These are phyloP conservation scores for Microascus cirrosus DNA, from an alignment of 2,329 filamentous ascomycete species.

Conservation along the genomic window DNA sequence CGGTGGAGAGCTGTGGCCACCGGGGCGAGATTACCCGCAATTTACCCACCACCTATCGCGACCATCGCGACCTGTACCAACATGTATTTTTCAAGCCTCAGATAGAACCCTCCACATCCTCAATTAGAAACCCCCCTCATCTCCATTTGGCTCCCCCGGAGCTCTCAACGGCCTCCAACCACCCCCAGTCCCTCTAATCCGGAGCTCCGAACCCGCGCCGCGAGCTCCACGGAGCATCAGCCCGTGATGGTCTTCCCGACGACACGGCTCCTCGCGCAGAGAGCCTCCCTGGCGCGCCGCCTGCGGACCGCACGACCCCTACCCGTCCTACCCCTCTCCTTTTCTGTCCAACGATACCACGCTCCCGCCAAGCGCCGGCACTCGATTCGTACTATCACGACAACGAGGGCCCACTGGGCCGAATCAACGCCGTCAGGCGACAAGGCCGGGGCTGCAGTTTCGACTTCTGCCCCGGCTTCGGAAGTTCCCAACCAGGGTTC, in stretches of 20 bases:
- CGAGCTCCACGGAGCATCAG: not conserved
- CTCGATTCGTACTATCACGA: not conserved
- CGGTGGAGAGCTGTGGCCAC: not conserved
- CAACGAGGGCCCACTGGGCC: not conserved
- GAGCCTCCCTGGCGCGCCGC: not conserved
- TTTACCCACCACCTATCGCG: not conserved
- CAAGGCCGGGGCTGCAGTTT: not conserved
- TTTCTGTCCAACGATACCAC: not conserved
- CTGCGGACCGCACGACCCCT: no score
- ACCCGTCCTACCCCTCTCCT: not conserved
- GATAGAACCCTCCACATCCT: not conserved
- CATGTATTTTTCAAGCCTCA: not conserved
- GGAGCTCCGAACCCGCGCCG: not conserved
- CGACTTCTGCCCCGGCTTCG: no score
- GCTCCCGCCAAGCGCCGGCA: no score
- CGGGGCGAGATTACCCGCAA: not conserved
- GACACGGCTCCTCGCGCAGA: not conserved
- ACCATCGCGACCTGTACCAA: not conserved
- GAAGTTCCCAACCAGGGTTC: no score
- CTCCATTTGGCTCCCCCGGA: not conserved
- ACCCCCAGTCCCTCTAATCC: not conserved
- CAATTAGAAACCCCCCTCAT: not conserved
- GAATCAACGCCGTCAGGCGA: not conserved
- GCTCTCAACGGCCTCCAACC: not conserved
- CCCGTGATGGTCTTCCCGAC: not conserved